Evolutionary conservation across 345 rosid genomes (phyloP).

Genomic region (Triadica sebifera): DNA sequence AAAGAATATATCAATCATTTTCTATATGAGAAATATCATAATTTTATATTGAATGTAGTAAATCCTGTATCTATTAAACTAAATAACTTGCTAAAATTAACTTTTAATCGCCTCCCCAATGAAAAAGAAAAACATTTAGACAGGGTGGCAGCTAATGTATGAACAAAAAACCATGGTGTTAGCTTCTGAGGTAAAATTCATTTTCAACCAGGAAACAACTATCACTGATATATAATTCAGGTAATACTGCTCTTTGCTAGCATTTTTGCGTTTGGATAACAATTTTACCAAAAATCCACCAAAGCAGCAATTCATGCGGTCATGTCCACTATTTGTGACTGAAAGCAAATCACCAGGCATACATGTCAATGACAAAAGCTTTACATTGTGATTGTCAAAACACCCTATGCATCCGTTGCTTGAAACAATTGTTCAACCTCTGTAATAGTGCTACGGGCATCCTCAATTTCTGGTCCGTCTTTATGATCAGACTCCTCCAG

Average conservation of each 20-base stretch:
- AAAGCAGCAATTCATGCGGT: neutral
- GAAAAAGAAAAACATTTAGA: no score
- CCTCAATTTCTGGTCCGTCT: conserved; percentile 59
- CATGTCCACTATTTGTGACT: neutral
- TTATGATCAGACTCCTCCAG: conserved; percentile 57
- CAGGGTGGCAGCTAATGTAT: no score
- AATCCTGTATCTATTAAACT: no score
- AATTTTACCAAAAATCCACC: neutral
- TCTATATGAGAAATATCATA: no score
- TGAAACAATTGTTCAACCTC: conserved; percentile 60
- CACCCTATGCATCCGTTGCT: conserved; percentile 48
- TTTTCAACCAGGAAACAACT: neutral
- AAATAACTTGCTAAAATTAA: no score
- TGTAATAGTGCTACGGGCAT: conserved; percentile 57
- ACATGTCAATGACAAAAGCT: conserved; percentile 8
- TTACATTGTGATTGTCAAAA: neutral
- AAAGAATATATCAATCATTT: no score
- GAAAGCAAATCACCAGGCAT: conserved; percentile 13
- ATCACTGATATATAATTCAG: neutral
- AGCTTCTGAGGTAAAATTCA: neutral
- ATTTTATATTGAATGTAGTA: no score
- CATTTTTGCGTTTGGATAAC: conserved; percentile 7
- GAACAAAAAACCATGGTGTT: no score
- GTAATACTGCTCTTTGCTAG: neutral
- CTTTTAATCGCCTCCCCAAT: no score